Evolutionary conservation across 2,329 filamentous ascomycete genomes (phyloP), one percentile per base, ranked within the genome.

Genomic region (Talaromyces sp.): DNA sequence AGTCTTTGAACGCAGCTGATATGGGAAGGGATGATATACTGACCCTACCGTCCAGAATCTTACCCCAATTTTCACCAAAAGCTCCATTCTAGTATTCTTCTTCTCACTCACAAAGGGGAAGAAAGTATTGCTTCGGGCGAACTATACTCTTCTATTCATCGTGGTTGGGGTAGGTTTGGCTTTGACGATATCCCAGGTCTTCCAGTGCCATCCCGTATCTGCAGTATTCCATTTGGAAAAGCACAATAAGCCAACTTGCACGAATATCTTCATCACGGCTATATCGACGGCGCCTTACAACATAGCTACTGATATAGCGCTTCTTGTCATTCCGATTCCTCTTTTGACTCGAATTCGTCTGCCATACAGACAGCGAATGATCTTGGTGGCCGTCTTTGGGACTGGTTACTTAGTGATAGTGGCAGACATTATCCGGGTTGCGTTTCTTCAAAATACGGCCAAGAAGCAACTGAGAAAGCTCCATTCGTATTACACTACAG

Each of bases 331-430:
- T 10, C 53, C 53, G 8, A 53, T 60, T 32, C 58, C 46, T 19
- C 54, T 56, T 17, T 46, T 56, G 31, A 60, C 58, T 31, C 53
- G 31, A 19, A 53, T 56, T 24, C 32, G 29, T 8, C 24, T 60
- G 24, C 58, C 53, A 17, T 52, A 51, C 19, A 32, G 58, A 21
- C 24, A 60, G 41, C 97, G 96, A 76, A 14, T 56, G 24, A 56
- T 52, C 17, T 14, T 60, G 54, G 43, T 60, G 12, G 14, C 55
- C 6, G 31, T 43, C 19, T 60, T 60, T 32, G 31, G 53, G 10
- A 31, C 21, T 26, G 53, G 19, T n/a, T 41, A 31, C 21, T 52
- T 56, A 9, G 58, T 56, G 31, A 56, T 56, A 29, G 17, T 56
- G n/a, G 21, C 50, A n/a, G 58, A 60, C 19, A 17, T 56, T 17